Percentiles rank a stretch among this genome's conserved stretches.
phyloP scores from a whole-genome alignment of 1,284 basidiomycete species.

The Boletellus dicymbophilus region DNA sequence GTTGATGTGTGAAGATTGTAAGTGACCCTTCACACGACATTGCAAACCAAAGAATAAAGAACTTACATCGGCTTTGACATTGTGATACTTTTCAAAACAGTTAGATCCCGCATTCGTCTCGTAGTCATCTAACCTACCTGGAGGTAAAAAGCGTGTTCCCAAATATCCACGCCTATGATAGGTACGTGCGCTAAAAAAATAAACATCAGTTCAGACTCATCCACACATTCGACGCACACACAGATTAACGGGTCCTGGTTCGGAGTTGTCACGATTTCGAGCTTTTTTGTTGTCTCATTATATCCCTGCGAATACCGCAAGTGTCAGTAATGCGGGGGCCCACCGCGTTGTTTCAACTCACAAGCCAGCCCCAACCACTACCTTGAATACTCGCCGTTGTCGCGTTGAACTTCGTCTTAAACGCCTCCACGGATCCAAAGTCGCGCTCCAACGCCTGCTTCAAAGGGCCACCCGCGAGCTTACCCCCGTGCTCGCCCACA shows the following conservation, averaged over 20 bases:
- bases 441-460: constrained; percentile 81
- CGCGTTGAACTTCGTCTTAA: constrained; percentile 86
- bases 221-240: constrained; percentile 31
- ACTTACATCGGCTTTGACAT: constrained; percentile 88
- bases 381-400: constrained; percentile 95
- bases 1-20: constrained; percentile 11
- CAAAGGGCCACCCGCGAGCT: constrained; percentile 71
- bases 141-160: constrained; percentile 93
- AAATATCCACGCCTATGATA: constrained; percentile 96
- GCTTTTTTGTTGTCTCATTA: constrained; percentile 68
- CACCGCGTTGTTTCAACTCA: constrained; percentile 34
- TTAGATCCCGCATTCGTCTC: background rate
- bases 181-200: constrained; percentile 69
- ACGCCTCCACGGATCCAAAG: constrained; percentile 84
- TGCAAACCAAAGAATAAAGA: background rate
- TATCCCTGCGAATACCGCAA: constrained; percentile 55
- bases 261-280: constrained; percentile 89
- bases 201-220: background rate
- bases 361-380: constrained; percentile 98
- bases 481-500: constrained; percentile 59
- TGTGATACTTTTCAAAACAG: constrained; percentile 71
- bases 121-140: constrained; percentile 37
- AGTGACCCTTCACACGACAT: constrained; percentile 1
- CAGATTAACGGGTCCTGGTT: constrained; percentile 96
- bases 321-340: background rate